phyloP scores from a whole-genome alignment of 2,329 filamentous ascomycete species.

The Talaromyces funiculosus region DNA sequence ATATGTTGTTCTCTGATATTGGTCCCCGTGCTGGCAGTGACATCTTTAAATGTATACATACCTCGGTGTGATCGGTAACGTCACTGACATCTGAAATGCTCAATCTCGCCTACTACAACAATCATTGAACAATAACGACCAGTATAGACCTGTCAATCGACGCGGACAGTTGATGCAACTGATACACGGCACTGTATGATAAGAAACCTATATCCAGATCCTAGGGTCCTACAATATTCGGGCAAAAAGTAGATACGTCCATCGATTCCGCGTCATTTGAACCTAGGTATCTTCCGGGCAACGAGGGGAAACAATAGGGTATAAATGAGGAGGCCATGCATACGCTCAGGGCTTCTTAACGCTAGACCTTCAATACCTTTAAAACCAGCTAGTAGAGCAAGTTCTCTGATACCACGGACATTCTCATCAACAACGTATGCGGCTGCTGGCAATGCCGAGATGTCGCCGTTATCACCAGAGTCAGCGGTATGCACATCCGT shows the following conservation, averaged over 20 bases:
- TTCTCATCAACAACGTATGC: not conserved
- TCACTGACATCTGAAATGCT: no score
- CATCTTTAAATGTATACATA: not conserved
- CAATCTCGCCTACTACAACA: not conserved
- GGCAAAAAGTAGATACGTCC: not conserved
- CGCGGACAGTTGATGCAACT: no score
- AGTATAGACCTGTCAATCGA: not conserved
- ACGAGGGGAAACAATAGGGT: not conserved
- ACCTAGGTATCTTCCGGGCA: not conserved
- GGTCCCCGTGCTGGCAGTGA: not conserved
- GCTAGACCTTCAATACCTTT: not conserved
- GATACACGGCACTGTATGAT: no score
- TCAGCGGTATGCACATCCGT: constrained; percentile 16
- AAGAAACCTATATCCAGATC: no score
- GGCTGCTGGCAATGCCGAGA: not conserved
- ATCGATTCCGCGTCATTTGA: not conserved
- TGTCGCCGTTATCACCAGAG: constrained; percentile 12
- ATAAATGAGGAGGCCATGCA: constrained; percentile 1
- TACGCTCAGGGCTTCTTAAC: not conserved
- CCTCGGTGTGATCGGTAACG: constrained; percentile 3
- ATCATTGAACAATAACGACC: not conserved
- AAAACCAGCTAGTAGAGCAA: not conserved
- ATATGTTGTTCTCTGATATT: not conserved
- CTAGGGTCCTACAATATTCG: not conserved
- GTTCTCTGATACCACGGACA: not conserved